Evolutionary conservation across 257 asterid genomes (phyloP), one percentile per base, ranked within the genome.

Genomic region (Fraxinus quadrangulata): DNA sequence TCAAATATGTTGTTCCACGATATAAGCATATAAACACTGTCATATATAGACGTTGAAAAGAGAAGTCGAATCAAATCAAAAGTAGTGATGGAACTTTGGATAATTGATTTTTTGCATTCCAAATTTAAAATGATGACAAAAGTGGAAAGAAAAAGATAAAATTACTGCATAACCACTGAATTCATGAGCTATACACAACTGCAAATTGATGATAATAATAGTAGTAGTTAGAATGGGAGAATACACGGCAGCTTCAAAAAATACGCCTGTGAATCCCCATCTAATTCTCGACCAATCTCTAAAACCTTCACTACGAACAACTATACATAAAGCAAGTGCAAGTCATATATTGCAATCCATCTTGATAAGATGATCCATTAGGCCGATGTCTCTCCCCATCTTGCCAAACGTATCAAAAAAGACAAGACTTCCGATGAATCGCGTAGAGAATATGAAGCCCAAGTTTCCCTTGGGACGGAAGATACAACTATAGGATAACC

Each of bases 401-500:
- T 78, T 1, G 97, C 92, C 37, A 93, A 61, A 17, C 81, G 87
- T 2, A 67, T 76, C 76, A 93, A 66, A 79, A 93, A 93, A 0
- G 84, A 77, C 0, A 85, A 69, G 26, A 93, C 98, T 76, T 93
- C 90, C 0, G 90, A 81, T 5, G 98, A 89, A 75, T 91, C 93
- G 0, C 79, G 89, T 0, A 93, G 82, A 28, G 97, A 93, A 49
- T 86, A 79, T 6, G 89, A 79, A 47, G 96, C 98, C 71, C 77
- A 51, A 2, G 98, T 90, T 34, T 91, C 94, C 71, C 86, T 86
- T 16, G 96, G 90, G 6, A 47, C 77, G 0, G 94, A 84, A 0
- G 98, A 86, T 47, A 93, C 98, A 4, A 91, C 73, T 8, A 93
- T 89, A 0, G 94, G 92, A 70, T 80, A 86, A 2, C 98, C 98